These are phyloP conservation scores for Picea glauca DNA, from an alignment of 75 land plant genomes.

Conservation along the genomic window DNA sequence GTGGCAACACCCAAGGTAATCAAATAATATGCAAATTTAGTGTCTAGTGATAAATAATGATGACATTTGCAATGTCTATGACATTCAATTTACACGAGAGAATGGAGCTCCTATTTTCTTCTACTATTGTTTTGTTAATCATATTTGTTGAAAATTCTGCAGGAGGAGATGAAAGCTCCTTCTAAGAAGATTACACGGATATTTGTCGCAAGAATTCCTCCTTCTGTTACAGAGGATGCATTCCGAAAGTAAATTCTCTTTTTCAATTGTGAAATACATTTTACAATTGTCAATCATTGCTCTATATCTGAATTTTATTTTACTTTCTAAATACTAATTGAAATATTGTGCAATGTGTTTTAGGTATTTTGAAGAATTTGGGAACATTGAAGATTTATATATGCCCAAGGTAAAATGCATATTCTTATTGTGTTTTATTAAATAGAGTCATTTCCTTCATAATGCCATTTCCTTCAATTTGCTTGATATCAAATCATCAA, in stretches of 20 bases:
- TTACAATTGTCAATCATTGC: neutral
- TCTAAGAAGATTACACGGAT: slow-evolving; percentile 63
- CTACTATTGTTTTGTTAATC: no score
- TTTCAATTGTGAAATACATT: neutral
- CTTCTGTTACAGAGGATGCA: slow-evolving; percentile 50
- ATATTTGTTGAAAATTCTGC: no score
- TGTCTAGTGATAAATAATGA: no score
- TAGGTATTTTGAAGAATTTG: slow-evolving; percentile 68
- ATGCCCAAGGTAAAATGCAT: slow-evolving; percentile 82
- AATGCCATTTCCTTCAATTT: no score
- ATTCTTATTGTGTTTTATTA: neutral
- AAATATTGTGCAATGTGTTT: neutral
- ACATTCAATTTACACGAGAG: no score
- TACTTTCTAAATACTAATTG: neutral
- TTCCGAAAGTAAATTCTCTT: slow-evolving; percentile 27
- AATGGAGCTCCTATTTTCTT: no score
- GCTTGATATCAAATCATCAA: no score
- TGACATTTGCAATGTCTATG: no score
- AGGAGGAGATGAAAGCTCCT: slow-evolving; percentile 22
- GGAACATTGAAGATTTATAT: slow-evolving; percentile 84
- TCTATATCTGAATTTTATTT: neutral
- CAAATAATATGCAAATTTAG: neutral
- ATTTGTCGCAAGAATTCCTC: slow-evolving; percentile 87
- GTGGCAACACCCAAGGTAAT: slow-evolving; percentile 82
- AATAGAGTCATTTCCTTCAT: no score